Conservation (phyloP, 148 eudicot genomes). For the Amaranthus hypochondriacus region DNA sequence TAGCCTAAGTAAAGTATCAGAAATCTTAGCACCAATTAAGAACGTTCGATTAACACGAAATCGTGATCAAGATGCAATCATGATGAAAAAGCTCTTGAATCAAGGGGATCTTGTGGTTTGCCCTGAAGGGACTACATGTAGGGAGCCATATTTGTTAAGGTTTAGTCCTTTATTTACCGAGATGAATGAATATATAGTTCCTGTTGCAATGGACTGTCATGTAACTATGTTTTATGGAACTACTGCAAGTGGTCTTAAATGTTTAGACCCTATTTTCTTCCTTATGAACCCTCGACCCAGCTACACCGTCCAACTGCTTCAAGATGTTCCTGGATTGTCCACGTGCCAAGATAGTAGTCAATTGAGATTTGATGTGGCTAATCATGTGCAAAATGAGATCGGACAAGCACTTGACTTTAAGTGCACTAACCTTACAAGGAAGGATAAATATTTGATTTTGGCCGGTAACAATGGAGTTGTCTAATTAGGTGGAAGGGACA, state of each 20-base stretch:
- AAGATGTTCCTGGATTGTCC: conserved; percentile 29
- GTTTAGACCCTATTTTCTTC: conserved; percentile 68
- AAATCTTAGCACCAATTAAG: conserved; percentile 1
- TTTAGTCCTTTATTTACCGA: conserved; percentile 31
- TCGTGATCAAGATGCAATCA: conserved; percentile 18
- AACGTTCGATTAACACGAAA: conserved; percentile 22
- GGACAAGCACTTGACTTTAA: conserved; percentile 53
- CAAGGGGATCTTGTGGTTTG: conserved; percentile 22
- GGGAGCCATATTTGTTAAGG: conserved; percentile 31
- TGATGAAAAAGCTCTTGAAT: conserved; percentile 17
- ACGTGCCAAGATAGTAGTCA: conserved; percentile 11
- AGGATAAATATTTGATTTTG: conserved; percentile 73
- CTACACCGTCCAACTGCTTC: conserved; percentile 49
- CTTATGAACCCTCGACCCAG: conserved; percentile 65
- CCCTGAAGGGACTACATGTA: conserved; percentile 33
- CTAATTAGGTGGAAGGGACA: not conserved
- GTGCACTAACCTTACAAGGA: conserved; percentile 76
- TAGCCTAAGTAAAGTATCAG: conserved; percentile 22
- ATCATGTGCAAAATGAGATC: conserved; percentile 56
- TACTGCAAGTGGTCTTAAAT: conserved; percentile 66
- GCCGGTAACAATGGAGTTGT: conserved; percentile 80
- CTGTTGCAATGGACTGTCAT: conserved; percentile 27
- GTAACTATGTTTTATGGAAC: conserved; percentile 84
- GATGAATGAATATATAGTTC: conserved; percentile 20
- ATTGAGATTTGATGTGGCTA: conserved; percentile 57